These are phyloP conservation scores for Saccharomycopsis sp. DNA, from an alignment of 805 yeast genomes.

Conservation along the genomic window DNA sequence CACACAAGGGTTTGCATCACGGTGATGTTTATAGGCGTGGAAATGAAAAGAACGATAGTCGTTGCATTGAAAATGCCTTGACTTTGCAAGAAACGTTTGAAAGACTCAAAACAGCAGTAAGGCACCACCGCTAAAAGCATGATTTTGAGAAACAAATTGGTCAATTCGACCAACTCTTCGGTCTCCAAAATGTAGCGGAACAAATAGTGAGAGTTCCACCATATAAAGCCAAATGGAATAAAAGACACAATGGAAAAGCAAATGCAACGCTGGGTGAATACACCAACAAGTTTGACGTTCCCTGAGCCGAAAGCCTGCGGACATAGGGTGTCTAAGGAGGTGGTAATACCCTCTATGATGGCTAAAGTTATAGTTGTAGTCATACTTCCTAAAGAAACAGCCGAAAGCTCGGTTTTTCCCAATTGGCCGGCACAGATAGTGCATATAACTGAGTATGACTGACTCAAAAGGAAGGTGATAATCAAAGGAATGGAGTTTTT, in stretches of 20 bases:
- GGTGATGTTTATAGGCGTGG: constrained; percentile 49
- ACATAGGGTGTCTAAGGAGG: constrained; percentile 75
- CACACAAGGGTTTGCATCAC: constrained; percentile 50
- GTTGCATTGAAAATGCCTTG: constrained; percentile 86
- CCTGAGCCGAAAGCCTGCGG: constrained; percentile 85
- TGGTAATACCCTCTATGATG: constrained; percentile 73
- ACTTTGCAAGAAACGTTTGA: constrained; percentile 76
- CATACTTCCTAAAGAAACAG: constrained; percentile 78
- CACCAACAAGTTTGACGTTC: constrained; percentile 59
- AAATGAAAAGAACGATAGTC: constrained; percentile 52
- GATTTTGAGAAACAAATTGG: constrained; percentile 52
- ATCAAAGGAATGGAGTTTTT: constrained; percentile 42
- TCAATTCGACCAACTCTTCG: constrained; percentile 50
- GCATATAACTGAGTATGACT: constrained; percentile 70
- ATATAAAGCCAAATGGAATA: constrained; percentile 48
- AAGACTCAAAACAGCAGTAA: constrained; percentile 67
- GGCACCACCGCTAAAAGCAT: constrained; percentile 73
- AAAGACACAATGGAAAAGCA: constrained; percentile 49
- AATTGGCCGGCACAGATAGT: constrained; percentile 74
- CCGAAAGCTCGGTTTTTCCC: constrained; percentile 75
- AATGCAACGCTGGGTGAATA: constrained; percentile 67
- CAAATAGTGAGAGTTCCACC: constrained; percentile 55
- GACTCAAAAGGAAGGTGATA: constrained; percentile 55
- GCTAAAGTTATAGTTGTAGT: constrained; percentile 78
- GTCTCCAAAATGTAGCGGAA: constrained; percentile 39